phyloP scores from a whole-genome alignment of 768 basidiomycete genomes.

The Hygrocybe punicea region DNA sequence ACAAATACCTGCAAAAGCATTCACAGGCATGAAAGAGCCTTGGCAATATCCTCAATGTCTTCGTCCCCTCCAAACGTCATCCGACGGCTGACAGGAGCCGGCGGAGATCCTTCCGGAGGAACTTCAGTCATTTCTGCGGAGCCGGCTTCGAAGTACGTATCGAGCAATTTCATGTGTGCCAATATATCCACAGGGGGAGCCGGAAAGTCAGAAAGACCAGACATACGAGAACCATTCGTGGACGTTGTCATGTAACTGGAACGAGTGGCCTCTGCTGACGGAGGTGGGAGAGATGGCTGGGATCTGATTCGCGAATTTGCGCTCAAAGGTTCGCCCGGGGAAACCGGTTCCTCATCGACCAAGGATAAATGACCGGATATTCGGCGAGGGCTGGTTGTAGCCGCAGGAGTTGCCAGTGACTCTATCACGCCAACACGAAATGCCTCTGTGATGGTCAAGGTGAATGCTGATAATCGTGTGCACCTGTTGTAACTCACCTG shows the following conservation, averaged over 20 bases:
- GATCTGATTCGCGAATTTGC: slow-evolving; percentile 5
- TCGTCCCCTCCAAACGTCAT: slow-evolving; percentile 28
- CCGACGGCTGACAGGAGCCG: slow-evolving; percentile 7
- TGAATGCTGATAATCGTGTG: slow-evolving; percentile 3
- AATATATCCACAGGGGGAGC: slow-evolving; percentile 46
- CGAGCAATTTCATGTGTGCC: slow-evolving; percentile 42
- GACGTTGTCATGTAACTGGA: slow-evolving; percentile 66
- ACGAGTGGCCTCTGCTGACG: slow-evolving; percentile 35
- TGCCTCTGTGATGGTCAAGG: slow-evolving; percentile 31
- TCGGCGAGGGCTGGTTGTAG: slow-evolving; percentile 40
- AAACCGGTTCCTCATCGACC: slow-evolving; percentile 8
- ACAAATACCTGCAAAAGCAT: neutral
- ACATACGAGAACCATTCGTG: slow-evolving; percentile 54
- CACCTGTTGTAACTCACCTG: slow-evolving; percentile 37
- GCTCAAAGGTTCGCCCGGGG: slow-evolving; percentile 1
- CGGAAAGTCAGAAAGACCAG: slow-evolving; percentile 70
- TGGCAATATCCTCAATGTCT: slow-evolving; percentile 13
- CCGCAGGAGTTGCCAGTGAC: slow-evolving; percentile 48
- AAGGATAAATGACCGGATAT: slow-evolving; percentile 38
- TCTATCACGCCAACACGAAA: slow-evolving; percentile 53
- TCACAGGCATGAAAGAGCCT: neutral
- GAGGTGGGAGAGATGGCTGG: slow-evolving; percentile 31
- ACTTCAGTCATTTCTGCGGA: slow-evolving; percentile 15
- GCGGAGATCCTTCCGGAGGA: neutral
- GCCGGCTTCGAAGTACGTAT: slow-evolving; percentile 41